Conservation (phyloP, 31 red algal species). For the Odonthalia washingtoniensis region DNA sequence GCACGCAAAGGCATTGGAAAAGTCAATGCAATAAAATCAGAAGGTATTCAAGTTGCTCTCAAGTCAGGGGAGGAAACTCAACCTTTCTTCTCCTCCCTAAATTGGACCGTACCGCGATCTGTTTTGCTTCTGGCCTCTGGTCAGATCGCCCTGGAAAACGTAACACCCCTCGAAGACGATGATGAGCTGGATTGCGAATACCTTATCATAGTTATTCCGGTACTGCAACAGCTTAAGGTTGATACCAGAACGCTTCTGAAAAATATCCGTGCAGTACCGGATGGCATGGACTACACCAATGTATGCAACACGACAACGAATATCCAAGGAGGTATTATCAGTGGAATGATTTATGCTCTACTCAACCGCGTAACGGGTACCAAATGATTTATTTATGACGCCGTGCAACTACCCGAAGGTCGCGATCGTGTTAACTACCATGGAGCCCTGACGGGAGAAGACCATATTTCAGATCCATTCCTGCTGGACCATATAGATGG, state of each 20-base stretch:
- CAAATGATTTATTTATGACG: neutral
- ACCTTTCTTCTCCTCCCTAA: neutral
- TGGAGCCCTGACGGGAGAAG: neutral
- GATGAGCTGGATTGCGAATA: neutral
- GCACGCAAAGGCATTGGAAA: neutral
- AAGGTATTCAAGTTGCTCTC: neutral
- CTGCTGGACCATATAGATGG: slow-evolving; percentile 12
- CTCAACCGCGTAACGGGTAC: neutral
- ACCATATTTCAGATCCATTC: neutral
- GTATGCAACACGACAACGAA: neutral
- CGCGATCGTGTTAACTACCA: neutral
- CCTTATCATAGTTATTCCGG: neutral
- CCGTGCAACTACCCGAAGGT: neutral
- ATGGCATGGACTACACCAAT: neutral
- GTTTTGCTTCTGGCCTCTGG: neutral
- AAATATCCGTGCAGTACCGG: neutral
- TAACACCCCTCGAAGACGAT: neutral
- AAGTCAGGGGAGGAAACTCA: neutral
- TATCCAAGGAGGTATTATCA: neutral
- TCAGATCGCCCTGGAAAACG: neutral
- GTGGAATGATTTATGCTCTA: neutral
- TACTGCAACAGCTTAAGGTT: neutral
- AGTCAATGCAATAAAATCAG: neutral
- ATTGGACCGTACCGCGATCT: neutral
- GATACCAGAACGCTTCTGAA: neutral